These are phyloP conservation scores for Nothophytophthora sp. DNA, from an alignment of 352 stramenopile species.

Conservation along the genomic window DNA sequence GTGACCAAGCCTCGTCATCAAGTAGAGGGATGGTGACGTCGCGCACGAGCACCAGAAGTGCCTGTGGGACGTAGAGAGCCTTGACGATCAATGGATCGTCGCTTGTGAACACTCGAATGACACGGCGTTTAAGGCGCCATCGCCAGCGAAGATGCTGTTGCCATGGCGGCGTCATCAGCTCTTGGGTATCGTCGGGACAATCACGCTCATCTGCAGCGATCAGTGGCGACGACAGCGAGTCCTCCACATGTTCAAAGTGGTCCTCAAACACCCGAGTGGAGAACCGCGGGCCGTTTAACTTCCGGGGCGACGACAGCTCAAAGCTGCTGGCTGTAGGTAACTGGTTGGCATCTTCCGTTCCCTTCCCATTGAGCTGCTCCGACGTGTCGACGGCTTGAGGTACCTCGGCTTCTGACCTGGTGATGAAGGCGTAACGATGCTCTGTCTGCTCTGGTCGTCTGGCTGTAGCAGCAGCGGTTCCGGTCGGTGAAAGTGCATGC, in stretches of 20 bases:
- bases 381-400: constrained; percentile 9
- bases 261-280: constrained; percentile 54
- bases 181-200: constrained; percentile 16
- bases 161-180: constrained; percentile 60
- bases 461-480: constrained; percentile 8
- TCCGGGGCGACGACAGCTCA: constrained; percentile 25
- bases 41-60: constrained; percentile 48
- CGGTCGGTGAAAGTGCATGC: constrained; percentile 55
- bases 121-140: constrained; percentile 56
- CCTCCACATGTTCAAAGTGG: constrained; percentile 56
- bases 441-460: constrained; percentile 14
- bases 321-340: background rate
- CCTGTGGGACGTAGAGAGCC: constrained; percentile 50
- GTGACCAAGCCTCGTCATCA: constrained; percentile 72
- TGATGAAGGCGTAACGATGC: constrained; percentile 50
- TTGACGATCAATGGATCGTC: constrained; percentile 49
- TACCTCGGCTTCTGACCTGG: constrained; percentile 22
- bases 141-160: constrained; percentile 74
- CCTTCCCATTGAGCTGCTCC: background rate
- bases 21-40: constrained; percentile 76
- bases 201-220: constrained; percentile 53
- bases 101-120: constrained; percentile 44
- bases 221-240: constrained; percentile 58
- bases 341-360: constrained; percentile 1
- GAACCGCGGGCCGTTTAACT: constrained; percentile 30